A percentile compares a stretch with the other conserved stretches of the same genome.
phyloP scores from a whole-genome alignment of 352 stramenopile genomes.

The Pythium apleroticum region DNA sequence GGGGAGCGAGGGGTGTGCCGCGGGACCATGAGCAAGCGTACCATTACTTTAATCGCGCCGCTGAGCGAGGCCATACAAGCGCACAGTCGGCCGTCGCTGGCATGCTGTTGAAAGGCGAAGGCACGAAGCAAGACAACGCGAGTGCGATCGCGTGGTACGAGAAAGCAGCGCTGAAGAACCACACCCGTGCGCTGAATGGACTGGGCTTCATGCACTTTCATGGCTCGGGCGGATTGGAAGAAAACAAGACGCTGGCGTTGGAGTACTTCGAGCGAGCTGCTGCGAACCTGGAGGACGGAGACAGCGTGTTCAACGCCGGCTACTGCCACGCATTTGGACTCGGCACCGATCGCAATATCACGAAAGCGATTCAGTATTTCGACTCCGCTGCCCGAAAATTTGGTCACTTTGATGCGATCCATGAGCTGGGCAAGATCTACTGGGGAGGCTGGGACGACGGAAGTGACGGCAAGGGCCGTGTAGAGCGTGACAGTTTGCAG shows the following conservation, averaged over 20 bases:
- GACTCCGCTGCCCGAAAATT: conserved; percentile 61
- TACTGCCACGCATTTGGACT: conserved; percentile 75
- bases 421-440: conserved; percentile 66
- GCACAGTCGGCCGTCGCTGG: conserved; percentile 70
- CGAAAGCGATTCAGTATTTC: conserved; percentile 62
- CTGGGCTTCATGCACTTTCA: conserved; percentile 90
- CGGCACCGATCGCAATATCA: conserved; percentile 55
- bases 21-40: conserved; percentile 74
- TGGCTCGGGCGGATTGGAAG: conserved; percentile 51
- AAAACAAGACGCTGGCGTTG: conserved; percentile 82
- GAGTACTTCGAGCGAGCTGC: conserved; percentile 84
- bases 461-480: background rate
- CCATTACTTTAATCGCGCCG: conserved; percentile 75
- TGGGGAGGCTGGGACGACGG: conserved; percentile 28
- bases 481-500: conserved; percentile 22
- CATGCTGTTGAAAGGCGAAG: conserved; percentile 90
- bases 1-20: conserved; percentile 68
- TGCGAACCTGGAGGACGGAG: conserved; percentile 69
- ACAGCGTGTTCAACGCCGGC: conserved; percentile 90
- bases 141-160: conserved; percentile 80
- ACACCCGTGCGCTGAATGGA: conserved; percentile 85
- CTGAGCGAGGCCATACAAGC: conserved; percentile 48
- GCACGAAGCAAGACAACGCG: conserved; percentile 59
- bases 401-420: conserved; percentile 85
- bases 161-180: conserved; percentile 59